Conservation (phyloP, 768 basidiomycete genomes). For the Leccinum variicolor region DNA sequence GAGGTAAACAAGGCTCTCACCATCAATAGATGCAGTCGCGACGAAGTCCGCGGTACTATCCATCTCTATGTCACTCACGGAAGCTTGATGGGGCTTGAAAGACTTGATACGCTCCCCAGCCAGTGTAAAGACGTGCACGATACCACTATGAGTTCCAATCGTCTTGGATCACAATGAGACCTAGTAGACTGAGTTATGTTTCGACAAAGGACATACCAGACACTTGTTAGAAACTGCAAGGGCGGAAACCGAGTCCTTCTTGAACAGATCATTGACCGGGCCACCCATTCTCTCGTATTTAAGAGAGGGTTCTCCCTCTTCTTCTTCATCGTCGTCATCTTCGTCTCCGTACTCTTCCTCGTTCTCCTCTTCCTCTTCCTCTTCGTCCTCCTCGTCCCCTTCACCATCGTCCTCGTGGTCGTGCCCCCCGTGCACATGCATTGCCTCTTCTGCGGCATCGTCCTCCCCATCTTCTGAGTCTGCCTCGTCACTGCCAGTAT, state of each 20-base stretch:
- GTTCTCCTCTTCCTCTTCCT: conserved; percentile 19
- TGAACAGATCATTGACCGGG: conserved; percentile 68
- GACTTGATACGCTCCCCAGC: conserved; percentile 82
- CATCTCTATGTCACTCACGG: conserved; percentile 79
- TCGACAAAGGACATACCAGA: conserved; percentile 46
- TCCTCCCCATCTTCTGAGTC: conserved; percentile 9
- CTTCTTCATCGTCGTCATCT: conserved; percentile 61
- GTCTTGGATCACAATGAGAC: conserved; percentile 46
- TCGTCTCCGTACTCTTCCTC: conserved; percentile 44
- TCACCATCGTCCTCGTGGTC: conserved; percentile 8
- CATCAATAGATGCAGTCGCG: conserved; percentile 91
- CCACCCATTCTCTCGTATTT: conserved; percentile 87
- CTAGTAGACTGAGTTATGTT: not conserved
- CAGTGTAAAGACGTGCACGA: conserved; percentile 81
- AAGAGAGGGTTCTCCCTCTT: conserved; percentile 87
- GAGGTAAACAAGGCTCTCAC: conserved; percentile 39
- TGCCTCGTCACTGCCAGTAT: not conserved
- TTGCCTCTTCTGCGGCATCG: not conserved
- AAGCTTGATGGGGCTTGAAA: conserved; percentile 86
- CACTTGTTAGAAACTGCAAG: conserved; percentile 70
- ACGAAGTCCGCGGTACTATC: conserved; percentile 87
- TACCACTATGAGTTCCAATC: conserved; percentile 90
- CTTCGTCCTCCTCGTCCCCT: conserved; percentile 8
- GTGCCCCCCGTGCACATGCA: not conserved
- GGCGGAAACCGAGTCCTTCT: conserved; percentile 87